Evolutionary conservation across 2,329 filamentous ascomycete genomes (phyloP).

Genomic region (Fusarium papillatum): DNA sequence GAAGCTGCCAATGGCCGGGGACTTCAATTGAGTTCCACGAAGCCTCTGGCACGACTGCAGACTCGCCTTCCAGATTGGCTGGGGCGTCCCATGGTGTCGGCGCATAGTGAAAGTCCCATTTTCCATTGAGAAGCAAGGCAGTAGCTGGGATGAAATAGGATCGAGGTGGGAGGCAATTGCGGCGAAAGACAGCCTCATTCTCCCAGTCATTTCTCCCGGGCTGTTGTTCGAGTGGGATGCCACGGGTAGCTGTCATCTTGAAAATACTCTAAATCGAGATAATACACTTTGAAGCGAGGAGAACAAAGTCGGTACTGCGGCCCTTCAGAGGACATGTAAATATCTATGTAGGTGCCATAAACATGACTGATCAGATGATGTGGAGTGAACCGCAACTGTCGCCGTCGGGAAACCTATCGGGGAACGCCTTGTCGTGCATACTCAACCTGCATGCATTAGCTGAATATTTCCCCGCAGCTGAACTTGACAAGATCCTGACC

Average conservation of each 20-base stretch:
- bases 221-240: not conserved
- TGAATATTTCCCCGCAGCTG: not conserved
- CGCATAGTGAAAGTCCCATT: slow-evolving; percentile 2
- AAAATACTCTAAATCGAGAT: not conserved
- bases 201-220: not conserved
- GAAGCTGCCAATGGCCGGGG: not conserved
- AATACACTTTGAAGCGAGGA: not conserved
- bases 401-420: not conserved
- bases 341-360: not conserved
- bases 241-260: not conserved
- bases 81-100: not conserved
- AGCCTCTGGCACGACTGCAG: not conserved
- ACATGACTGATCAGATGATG: not conserved
- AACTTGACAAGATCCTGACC: not conserved
- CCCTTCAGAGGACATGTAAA: not conserved
- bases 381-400: not conserved
- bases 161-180: not conserved
- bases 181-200: not conserved
- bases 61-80: not conserved
- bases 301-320: not conserved
- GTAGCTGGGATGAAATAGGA: not conserved
- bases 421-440: not conserved
- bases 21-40: not conserved
- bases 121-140: not conserved
- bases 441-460: not conserved